phyloP scores from a whole-genome alignment of 2,329 filamentous ascomycete species.

The Trichoderma asperellum region DNA sequence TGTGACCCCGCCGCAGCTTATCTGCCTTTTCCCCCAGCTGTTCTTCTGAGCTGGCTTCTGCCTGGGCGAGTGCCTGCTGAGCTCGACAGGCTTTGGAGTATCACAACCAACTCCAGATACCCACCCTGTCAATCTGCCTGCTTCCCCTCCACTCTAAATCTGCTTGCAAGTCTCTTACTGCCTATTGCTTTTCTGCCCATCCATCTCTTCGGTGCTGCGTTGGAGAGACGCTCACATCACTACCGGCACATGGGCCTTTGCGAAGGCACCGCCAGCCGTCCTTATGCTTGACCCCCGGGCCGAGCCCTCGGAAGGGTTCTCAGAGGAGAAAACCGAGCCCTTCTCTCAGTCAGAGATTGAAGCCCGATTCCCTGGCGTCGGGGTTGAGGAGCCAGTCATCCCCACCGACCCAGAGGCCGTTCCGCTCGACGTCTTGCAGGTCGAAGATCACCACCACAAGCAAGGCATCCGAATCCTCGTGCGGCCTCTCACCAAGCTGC shows the following conservation, averaged over 20 bases:
- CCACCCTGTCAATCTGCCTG: conserved; percentile 25
- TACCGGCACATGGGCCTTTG: conserved; percentile 35
- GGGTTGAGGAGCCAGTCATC: conserved; percentile 49
- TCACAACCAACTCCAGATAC: conserved; percentile 11
- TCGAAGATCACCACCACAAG: conserved; percentile 57
- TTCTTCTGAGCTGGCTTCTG: conserved; percentile 22
- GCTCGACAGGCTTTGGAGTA: conserved; percentile 4
- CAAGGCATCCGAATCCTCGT: conserved; percentile 62
- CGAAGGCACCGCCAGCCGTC: conserved; percentile 27
- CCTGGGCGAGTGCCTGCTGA: conserved; percentile 28
- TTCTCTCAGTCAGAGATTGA: conserved; percentile 62
- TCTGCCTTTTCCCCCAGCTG: background rate
- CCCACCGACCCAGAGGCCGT: conserved; percentile 48
- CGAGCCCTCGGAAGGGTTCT: conserved; percentile 45
- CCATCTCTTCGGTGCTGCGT: conserved; percentile 10
- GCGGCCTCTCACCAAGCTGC: conserved; percentile 56
- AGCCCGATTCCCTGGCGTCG: conserved; percentile 51
- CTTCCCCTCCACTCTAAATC: conserved; percentile 23
- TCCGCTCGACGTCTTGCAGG: conserved; percentile 57
- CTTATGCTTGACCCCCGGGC: conserved; percentile 53
- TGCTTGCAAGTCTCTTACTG: conserved; percentile 12
- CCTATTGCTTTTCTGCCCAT: background rate
- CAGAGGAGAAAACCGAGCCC: conserved; percentile 61
- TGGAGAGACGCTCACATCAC: conserved; percentile 18
- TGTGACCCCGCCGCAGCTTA: conserved; percentile 22